Base-by-base conservation (phyloP, 2,329 filamentous ascomycete species). In the Fusarium staphyleae region DNA sequence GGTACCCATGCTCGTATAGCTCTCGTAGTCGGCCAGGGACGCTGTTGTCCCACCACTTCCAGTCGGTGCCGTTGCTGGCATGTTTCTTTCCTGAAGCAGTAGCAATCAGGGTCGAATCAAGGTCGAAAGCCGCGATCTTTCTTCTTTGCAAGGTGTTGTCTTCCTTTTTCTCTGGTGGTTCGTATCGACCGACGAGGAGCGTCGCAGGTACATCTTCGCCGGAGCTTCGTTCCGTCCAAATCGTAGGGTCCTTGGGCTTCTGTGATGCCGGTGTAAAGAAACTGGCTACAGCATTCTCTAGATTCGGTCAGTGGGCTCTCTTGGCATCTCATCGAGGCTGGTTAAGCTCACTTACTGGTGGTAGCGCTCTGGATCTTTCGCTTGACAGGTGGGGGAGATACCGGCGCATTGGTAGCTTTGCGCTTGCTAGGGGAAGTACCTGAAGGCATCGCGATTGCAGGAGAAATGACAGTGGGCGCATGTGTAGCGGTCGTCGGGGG, bases 261-360 rank as follows among this genome's bases (percentile, higher is more conserved):
- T 96, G 85, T 0, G 92, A 97, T 0, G 82, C 71, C 0, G 93
- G 93, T 0, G 87, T 96, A 74, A 98, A 98, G 78, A 98, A 98
- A 47, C 83, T 91, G 15, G 89, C 83, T 1, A 96, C 85, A 1
- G 88, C 85, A 54, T 75, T 85, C 70, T 86, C 88, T 90, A 60
- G 4, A 10, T 19, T 32, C 36, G 56, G 45, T 70, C 50, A 70
- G 62, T 22, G 12, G 33, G 15, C 16, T 18, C 15, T 14, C 8
- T 45, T 16, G 12, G 14, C 2, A 1, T 9, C 3, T 19, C 7
- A 8, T 13, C 8, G 16, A n/a, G 5, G 14, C 29, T 32, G 50
- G 22, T 26, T 12, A 15, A 13, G 37, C 34, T 29, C 33, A 41
- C 77, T 56, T 65, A 82, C 81, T 81, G 36, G 81, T 81, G 42